Evolutionary conservation across 257 asterid genomes (phyloP), one percentile per base, ranked within the genome.

Genomic region (Forsythia viridissima): DNA sequence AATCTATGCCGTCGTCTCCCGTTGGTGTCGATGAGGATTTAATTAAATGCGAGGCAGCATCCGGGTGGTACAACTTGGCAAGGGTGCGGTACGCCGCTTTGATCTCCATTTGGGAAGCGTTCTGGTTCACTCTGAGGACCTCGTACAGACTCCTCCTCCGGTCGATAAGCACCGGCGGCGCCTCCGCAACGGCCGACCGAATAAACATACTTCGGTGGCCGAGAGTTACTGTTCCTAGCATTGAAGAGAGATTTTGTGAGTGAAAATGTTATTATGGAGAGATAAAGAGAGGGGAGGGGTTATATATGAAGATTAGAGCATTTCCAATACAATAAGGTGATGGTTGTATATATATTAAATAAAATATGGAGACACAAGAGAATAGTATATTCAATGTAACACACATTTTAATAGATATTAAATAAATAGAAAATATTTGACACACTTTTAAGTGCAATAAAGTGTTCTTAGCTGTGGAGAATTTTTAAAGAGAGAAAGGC

Each of bases 21-120:
- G 30, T 57, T 46, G 86, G 13, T 3, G 90, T 52, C 72, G 84
- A 37, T 8, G 88, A 69, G 0, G 89, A 83, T n/a, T 87, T 86
- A 80, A 82, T 52, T 2, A 84, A 87, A 11, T 88, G 84, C 72
- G 87, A 79, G 18, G 85, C 89, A 0, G 91, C 91, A 71, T 94
- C 98, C 4, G 98, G 98, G 66, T 94, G 98, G 86, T 90, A 86
- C 75, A 91, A 46, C 91, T 94, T 94, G 13, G 98, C 98, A 40
- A 94, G 89, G 65, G 90, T 84, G 0, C 98, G 88, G 89, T 94
- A 92, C 77, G 98, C 97, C 79, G 94, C 81, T 72, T 89, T 92
- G 88, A 94, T 94, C 89, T 92, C 98, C 73, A 77, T 82, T 71
- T 46, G 87, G n/a, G 97, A 88, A 0, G 98, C 97, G 85, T 86